Conservation (phyloP, 2,329 filamentous ascomycete genomes). For the Esteya vermicola region DNA sequence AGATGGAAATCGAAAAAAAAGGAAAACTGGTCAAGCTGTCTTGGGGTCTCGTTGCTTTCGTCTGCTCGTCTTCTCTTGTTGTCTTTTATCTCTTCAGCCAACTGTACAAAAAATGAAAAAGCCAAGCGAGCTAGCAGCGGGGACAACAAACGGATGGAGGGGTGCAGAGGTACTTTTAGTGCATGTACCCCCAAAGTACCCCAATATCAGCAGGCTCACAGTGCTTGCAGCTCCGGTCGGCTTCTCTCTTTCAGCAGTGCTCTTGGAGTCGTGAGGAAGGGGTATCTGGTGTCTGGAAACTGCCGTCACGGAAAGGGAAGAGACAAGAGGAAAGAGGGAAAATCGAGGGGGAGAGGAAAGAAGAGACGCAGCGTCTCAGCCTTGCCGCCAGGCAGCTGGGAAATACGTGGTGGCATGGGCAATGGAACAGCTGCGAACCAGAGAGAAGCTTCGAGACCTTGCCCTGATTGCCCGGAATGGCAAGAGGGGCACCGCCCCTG, state of each 20-base stretch:
- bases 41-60: too few relatives aligned
- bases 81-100: too few relatives aligned
- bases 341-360: not conserved
- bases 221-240: not conserved
- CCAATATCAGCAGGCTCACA: not conserved
- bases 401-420: too few relatives aligned
- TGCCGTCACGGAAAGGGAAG: not conserved
- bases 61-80: too few relatives aligned
- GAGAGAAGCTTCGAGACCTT: conserved; percentile 5
- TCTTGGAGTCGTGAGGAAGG: too few relatives aligned
- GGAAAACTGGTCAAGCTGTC: too few relatives aligned
- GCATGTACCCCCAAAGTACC: not conserved
- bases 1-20: too few relatives aligned
- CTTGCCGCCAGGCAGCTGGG: too few relatives aligned
- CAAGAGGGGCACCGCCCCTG: conserved; percentile 1
- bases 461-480: not conserved
- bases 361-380: not conserved
- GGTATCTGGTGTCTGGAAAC: too few relatives aligned
- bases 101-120: not conserved
- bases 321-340: not conserved
- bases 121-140: not conserved
- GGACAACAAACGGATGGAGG: conserved; percentile 2
- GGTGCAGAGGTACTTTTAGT: not conserved
- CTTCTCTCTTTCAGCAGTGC: too few relatives aligned
- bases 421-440: not conserved